Evolutionary conservation across 257 asterid genomes (phyloP).

Genomic region (Apocynum venetum): DNA sequence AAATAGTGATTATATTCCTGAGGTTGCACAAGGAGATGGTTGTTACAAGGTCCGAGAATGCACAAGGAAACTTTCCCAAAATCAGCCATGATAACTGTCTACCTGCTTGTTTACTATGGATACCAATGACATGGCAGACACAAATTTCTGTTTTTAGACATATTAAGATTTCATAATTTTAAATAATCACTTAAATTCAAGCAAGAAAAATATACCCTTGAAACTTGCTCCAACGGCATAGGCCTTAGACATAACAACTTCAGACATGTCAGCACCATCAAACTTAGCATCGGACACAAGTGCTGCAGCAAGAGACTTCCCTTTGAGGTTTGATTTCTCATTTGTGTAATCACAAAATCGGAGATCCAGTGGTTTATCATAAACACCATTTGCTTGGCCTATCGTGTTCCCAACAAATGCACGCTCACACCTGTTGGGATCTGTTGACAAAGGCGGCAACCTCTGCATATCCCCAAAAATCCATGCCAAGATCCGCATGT

Average conservation of each 20-base stretch:
- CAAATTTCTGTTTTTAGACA: background rate
- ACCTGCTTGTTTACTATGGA: background rate
- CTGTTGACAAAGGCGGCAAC: conserved; percentile 88
- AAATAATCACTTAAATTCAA: background rate
- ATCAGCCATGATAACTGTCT: background rate
- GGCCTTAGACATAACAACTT: conserved; percentile 95
- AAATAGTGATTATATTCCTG: background rate
- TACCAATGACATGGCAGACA: background rate
- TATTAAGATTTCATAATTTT: background rate
- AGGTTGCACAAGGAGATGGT: background rate
- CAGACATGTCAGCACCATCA: conserved; percentile 95
- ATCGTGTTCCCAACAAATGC: conserved; percentile 91
- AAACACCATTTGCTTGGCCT: conserved; percentile 97
- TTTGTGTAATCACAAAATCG: conserved; percentile 90
- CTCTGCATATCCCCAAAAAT: conserved; percentile 43
- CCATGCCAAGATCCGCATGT: conserved; percentile 16
- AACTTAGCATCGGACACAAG: conserved; percentile 95
- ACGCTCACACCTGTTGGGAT: conserved; percentile 81
- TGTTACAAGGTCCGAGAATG: background rate
- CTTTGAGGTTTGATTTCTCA: conserved; percentile 88
- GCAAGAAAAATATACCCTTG: conserved; percentile 40
- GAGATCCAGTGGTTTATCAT: conserved; percentile 93
- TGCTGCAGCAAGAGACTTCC: conserved; percentile 86
- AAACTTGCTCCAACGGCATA: conserved; percentile 96
- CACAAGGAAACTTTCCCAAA: background rate